A percentile compares a stretch with the other conserved stretches of the same genome.
These are phyloP conservation scores for Athelia psychrophila DNA, from an alignment of 1,284 basidiomycete species.

Conservation along the genomic window DNA sequence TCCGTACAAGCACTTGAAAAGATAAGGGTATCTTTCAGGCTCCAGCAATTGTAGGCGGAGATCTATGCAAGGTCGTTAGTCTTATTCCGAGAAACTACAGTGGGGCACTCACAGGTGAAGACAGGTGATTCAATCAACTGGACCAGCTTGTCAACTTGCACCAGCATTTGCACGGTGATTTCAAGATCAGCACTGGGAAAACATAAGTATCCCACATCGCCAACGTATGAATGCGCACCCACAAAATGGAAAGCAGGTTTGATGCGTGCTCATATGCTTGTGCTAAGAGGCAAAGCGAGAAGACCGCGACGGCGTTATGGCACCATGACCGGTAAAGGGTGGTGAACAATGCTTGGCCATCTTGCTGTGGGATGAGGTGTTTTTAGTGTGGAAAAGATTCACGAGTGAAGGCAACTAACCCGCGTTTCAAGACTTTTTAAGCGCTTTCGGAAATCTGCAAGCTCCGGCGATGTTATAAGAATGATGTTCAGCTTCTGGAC, in stretches of 20 bases:
- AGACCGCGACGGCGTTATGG: conserved; percentile 96
- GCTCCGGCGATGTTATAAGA: conserved; percentile 93
- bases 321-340: conserved; percentile 97
- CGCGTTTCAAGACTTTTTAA: conserved; percentile 94
- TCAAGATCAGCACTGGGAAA: conserved; percentile 85
- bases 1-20: conserved; percentile 98
- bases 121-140: conserved; percentile 98
- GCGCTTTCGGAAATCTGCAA: conserved; percentile 90
- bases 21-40: conserved; percentile 93
- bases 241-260: conserved; percentile 97
- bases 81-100: conserved; percentile 2
- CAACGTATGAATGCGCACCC: conserved; percentile 26
- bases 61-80: conserved; percentile 45
- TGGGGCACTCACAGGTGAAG: conserved; percentile 78
- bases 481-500: conserved; percentile 98
- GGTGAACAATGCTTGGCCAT: conserved; percentile 91
- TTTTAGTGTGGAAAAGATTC: conserved; percentile 3
- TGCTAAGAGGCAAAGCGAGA: conserved; percentile 92
- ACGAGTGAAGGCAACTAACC: conserved; percentile 40
- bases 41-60: conserved; percentile 96
- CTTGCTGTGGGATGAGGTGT: conserved; percentile 53
- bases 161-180: conserved; percentile 91
- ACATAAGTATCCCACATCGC: conserved; percentile 1
- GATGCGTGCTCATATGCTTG: conserved; percentile 99
- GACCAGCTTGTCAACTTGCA: conserved; percentile 98